phyloP scores from a whole-genome alignment of 2,329 filamentous ascomycete species.

The Metarhizium guizhouense region DNA sequence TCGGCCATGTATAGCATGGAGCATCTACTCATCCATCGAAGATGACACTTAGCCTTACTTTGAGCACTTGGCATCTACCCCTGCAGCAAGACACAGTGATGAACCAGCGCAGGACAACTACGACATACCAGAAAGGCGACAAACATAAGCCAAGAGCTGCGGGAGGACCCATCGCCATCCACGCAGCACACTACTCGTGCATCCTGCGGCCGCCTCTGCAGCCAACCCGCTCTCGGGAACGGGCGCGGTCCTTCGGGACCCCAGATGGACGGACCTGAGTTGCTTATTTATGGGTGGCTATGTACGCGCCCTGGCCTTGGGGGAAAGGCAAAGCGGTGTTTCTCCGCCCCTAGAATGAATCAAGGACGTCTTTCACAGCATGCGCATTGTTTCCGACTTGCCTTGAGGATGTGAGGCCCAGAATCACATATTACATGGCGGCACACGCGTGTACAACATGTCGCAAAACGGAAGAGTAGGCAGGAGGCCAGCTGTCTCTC shows the following conservation, averaged over 20 bases:
- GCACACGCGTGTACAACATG: not conserved
- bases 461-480: not conserved
- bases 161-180: constrained; percentile 7
- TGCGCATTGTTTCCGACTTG: not conserved
- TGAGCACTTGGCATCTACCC: no score
- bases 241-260: constrained; percentile 23
- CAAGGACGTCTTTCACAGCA: not conserved
- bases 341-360: not conserved
- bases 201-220: constrained; percentile 31
- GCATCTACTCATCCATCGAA: not conserved
- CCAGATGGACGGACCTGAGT: constrained; percentile 10
- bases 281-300: not conserved
- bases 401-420: not conserved
- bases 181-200: constrained; percentile 20
- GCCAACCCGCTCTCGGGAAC: constrained; percentile 24
- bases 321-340: not conserved
- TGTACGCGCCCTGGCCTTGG: not conserved
- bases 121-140: not conserved
- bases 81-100: not conserved
- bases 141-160: not conserved
- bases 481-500: not conserved
- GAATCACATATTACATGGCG: not conserved
- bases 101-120: constrained; percentile 1
- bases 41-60: no score
- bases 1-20: not conserved